A percentile compares a stretch with the other conserved stretches of the same genome.
phyloP scores from a whole-genome alignment of 805 yeast genomes.

The Candida tammaniensis region DNA sequence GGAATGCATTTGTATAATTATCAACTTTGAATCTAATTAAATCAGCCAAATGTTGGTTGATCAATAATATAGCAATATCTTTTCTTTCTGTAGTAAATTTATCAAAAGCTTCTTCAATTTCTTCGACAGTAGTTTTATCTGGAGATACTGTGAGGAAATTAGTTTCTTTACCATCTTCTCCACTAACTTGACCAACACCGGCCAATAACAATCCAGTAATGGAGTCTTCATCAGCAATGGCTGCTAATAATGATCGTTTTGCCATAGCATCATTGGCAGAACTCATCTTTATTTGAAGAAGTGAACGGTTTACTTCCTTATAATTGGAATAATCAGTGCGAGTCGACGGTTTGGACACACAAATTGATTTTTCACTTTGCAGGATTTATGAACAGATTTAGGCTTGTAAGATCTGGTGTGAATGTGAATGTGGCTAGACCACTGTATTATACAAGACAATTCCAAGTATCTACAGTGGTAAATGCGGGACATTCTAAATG shows the following conservation, averaged over 20 bases:
- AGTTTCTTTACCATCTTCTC: conserved; percentile 62
- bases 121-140: conserved; percentile 72
- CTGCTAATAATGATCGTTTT: conserved; percentile 84
- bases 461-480: conserved; percentile 15
- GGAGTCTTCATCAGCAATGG: conserved; percentile 96
- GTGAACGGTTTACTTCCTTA: too few relatives aligned
- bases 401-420: too few relatives aligned
- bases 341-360: too few relatives aligned
- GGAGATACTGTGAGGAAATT: conserved; percentile 81
- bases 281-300: too few relatives aligned
- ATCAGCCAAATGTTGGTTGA: conserved; percentile 95
- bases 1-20: conserved; percentile 83
- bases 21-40: conserved; percentile 81
- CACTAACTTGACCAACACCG: conserved; percentile 84
- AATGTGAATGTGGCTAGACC: too few relatives aligned
- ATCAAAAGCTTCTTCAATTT: conserved; percentile 71
- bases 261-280: conserved; percentile 40
- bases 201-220: conserved; percentile 95
- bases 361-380: too few relatives aligned
- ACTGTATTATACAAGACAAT: conserved; percentile 5
- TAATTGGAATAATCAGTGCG: too few relatives aligned
- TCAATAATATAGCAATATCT: conserved; percentile 88
- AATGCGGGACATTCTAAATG: conserved; percentile 91
- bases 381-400: too few relatives aligned
- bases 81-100: conserved; percentile 69